A percentile compares a stretch with the other conserved stretches of the same genome.
Conservation (phyloP, 129 eudicot genomes). For the Chrysanthemum makinoi region DNA sequence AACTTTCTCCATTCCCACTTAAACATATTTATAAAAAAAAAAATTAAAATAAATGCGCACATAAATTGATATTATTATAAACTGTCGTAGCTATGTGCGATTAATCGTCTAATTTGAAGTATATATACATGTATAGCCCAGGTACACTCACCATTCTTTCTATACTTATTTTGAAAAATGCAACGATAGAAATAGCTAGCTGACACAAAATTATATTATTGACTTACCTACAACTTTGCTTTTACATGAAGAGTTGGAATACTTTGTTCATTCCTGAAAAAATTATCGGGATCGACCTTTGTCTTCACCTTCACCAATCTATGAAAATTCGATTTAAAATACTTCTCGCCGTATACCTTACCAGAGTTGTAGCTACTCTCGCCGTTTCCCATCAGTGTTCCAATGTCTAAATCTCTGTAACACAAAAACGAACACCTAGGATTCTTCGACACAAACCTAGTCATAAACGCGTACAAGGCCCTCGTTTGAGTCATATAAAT, state of each 20-base stretch:
- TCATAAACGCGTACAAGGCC: constrained; percentile 25
- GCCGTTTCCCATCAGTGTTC: constrained; percentile 15
- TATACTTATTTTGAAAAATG: too few species aligned
- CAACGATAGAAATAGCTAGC: background rate
- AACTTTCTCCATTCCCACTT: too few species aligned
- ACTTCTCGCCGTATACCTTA: constrained; percentile 22
- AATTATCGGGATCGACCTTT: constrained; percentile 24
- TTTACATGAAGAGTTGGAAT: constrained; percentile 8
- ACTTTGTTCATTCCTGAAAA: constrained; percentile 26
- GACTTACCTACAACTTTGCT: background rate
- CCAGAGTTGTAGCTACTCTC: constrained; percentile 22
- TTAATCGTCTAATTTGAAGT: too few species aligned
- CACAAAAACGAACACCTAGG: constrained; percentile 32
- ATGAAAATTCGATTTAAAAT: constrained; percentile 18
- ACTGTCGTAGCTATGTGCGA: too few species aligned
- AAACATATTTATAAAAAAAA: too few species aligned
- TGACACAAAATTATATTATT: background rate
- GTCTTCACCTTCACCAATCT: constrained; percentile 32
- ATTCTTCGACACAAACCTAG: constrained; percentile 33
- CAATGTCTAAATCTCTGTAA: constrained; percentile 34
- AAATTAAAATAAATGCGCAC: too few species aligned
- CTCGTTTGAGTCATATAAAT: constrained; percentile 14
- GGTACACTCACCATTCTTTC: too few species aligned
- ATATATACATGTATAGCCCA: too few species aligned
- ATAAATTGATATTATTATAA: too few species aligned